Conservation (phyloP, 1,284 basidiomycete genomes). For the Golubevia sp. region DNA sequence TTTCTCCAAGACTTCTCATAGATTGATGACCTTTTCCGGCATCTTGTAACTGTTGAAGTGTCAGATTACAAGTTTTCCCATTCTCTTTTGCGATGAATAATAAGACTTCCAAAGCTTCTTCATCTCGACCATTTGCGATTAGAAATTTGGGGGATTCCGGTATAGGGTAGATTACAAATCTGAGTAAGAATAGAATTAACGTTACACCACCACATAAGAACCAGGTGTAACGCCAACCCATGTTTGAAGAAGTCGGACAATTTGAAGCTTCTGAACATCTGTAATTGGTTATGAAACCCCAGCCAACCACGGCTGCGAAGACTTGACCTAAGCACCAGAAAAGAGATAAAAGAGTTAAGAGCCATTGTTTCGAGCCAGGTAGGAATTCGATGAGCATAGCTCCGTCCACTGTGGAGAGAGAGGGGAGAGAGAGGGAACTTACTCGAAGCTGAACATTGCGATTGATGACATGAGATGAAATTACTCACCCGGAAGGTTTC, state of each 20-base stretch:
- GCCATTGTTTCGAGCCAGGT: conserved; percentile 64
- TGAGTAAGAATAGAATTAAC: conserved; percentile 40
- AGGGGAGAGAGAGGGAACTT: not conserved
- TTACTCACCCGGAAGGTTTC: conserved; percentile 68
- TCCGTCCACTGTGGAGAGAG: conserved; percentile 41
- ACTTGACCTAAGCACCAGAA: conserved; percentile 73
- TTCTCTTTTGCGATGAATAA: conserved; percentile 66
- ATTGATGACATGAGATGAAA: too few species aligned
- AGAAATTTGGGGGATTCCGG: conserved; percentile 72
- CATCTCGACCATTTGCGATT: conserved; percentile 68
- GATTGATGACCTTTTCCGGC: not conserved
- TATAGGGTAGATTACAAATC: conserved; percentile 63
- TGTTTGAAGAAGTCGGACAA: conserved; percentile 66
- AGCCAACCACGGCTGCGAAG: conserved; percentile 48
- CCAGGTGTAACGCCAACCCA: conserved; percentile 72
- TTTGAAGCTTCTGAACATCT: conserved; percentile 43
- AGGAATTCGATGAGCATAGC: conserved; percentile 53
- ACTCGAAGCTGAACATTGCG: too few species aligned
- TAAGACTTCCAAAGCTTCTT: conserved; percentile 67
- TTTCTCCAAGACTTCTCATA: not conserved
- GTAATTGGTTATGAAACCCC: conserved; percentile 66
- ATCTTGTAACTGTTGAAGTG: conserved; percentile 22
- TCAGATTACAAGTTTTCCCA: conserved; percentile 65
- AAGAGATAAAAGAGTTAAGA: conserved; percentile 70
- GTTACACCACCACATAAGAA: conserved; percentile 59